These are phyloP conservation scores for Boletus reticulatus DNA, from an alignment of 768 basidiomycete species.

Conservation along the genomic window DNA sequence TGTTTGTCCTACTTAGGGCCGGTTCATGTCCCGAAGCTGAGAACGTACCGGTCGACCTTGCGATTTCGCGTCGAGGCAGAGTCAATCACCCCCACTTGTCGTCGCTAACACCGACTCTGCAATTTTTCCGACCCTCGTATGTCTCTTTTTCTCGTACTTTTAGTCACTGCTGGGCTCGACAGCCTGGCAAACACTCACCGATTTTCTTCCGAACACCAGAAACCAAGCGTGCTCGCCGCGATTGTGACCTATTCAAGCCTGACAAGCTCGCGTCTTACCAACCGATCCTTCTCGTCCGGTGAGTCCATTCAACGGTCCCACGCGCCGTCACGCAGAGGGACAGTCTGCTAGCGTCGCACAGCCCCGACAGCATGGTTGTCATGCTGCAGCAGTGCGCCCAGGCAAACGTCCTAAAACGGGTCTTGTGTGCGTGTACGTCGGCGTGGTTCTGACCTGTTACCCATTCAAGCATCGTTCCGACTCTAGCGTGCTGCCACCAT, in stretches of 20 bases:
- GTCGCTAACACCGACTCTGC: constrained; percentile 27
- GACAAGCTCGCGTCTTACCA: constrained; percentile 20
- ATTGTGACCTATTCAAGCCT: constrained; percentile 24
- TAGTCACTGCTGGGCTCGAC: neutral
- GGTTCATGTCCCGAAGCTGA: constrained; percentile 23
- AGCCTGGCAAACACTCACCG: constrained; percentile 17
- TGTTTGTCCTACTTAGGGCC: constrained; percentile 36
- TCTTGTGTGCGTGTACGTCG: constrained; percentile 18
- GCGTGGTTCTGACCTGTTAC: constrained; percentile 20
- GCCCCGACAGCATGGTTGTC: constrained; percentile 31
- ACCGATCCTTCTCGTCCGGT: constrained; percentile 18
- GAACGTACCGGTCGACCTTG: constrained; percentile 10
- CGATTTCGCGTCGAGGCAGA: constrained; percentile 29
- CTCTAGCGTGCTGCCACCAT: constrained; percentile 10
- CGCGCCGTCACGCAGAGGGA: constrained; percentile 5
- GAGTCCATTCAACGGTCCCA: constrained; percentile 10
- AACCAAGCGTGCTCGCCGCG: constrained; percentile 26
- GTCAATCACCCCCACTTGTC: constrained; percentile 28
- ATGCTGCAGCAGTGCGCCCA: constrained; percentile 23
- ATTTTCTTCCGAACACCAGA: constrained; percentile 21
- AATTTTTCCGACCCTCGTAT: constrained; percentile 16
- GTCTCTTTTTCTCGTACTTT: constrained; percentile 11
- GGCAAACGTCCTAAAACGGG: constrained; percentile 23
- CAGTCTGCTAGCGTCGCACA: constrained; percentile 18
- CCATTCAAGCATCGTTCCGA: constrained; percentile 16